Evolutionary conservation across 1,284 basidiomycete species (phyloP), one percentile per base, ranked within the genome.

Genomic region (Gomphus bonarii): DNA sequence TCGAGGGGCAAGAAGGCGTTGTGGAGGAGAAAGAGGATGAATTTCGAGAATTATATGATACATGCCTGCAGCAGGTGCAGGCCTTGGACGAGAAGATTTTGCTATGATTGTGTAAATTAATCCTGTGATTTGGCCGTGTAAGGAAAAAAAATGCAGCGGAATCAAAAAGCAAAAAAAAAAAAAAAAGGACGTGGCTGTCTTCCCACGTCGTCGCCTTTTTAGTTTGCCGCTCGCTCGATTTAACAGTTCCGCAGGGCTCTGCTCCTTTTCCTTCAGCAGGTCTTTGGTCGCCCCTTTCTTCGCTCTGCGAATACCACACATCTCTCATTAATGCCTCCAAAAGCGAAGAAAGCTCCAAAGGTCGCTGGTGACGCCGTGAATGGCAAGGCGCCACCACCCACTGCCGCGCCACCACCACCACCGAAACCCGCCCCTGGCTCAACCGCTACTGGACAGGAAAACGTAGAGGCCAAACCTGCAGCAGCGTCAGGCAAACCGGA

Each of bases 61-160:
- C 94, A 68, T 86, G 91, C 65, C 82, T 81, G 65, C 79, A 81
- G 67, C 94, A 97, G 73, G 88, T 95, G 56, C 81, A 82, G 72
- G 86, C 85, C 70, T 75, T 95, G 61, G 85, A 91, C 72, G 77
- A 80, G 58, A 77, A 80, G 62, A 73, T 89, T 64, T 72, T 84
- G 61, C 84, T 88, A 67, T 90, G 73, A 70, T 55, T 43, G 25
- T 50, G 28, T 6, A 12, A 2, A 20, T 31, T 12, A 7, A 31
- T 18, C 30, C 14, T 30, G 31, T 35, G 3, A 12, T 12, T 30
- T 31, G n/a, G 14, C 14, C 28, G 20, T 35, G 33, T 35, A 25
- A 25, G 25, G 25, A 25, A 25, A 7, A 20, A 33, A 16, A 33
- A 16, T 16, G 10, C 3, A 30, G 46, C 25, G 3, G 11, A 12